Percentiles rank a stretch among this genome's conserved stretches.
These are phyloP conservation scores for Lecanicillium sp. DNA, from an alignment of 2,329 filamentous ascomycete genomes.

Conservation along the genomic window DNA sequence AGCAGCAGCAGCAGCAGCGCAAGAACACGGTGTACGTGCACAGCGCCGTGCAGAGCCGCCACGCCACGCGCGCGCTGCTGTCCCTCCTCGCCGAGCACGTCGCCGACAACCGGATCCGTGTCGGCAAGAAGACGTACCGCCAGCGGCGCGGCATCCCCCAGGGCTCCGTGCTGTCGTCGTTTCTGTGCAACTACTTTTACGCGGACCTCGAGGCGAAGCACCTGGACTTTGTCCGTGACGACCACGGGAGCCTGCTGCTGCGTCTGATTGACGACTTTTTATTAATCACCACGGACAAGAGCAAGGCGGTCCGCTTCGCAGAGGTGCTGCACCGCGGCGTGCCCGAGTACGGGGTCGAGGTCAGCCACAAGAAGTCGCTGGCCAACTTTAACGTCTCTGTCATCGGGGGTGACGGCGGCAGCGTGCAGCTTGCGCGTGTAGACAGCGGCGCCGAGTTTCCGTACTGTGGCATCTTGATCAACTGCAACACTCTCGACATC, in stretches of 20 bases:
- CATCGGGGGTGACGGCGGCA: constrained; percentile 19
- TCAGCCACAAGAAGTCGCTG: constrained; percentile 74
- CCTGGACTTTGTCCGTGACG: constrained; percentile 56
- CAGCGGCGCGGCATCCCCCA: constrained; percentile 90
- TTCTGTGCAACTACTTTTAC: constrained; percentile 95
- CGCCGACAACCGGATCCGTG: constrained; percentile 76
- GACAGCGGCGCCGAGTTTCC: constrained; percentile 54
- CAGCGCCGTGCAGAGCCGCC: constrained; percentile 50
- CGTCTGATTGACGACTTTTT: constrained; percentile 91
- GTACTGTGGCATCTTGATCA: constrained; percentile 78
- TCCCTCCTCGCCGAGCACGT: constrained; percentile 73
- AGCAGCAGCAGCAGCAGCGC: constrained; percentile 32
- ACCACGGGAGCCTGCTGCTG: constrained; percentile 54
- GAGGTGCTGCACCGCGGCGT: constrained; percentile 74
- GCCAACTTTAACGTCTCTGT: constrained; percentile 71
- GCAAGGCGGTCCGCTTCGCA: constrained; percentile 67
- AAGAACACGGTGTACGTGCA: constrained; percentile 75
- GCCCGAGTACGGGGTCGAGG: constrained; percentile 70
- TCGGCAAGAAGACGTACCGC: constrained; percentile 82
- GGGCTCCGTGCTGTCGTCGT: constrained; percentile 79
- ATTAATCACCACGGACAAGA: constrained; percentile 66
- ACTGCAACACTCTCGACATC: constrained; percentile 69
- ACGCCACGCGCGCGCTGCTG: constrained; percentile 56
- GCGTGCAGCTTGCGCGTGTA: constrained; percentile 44
- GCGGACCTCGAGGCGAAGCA: constrained; percentile 71